Base-by-base conservation (phyloP, 345 rosid genomes). In the Balakata baccata region DNA sequence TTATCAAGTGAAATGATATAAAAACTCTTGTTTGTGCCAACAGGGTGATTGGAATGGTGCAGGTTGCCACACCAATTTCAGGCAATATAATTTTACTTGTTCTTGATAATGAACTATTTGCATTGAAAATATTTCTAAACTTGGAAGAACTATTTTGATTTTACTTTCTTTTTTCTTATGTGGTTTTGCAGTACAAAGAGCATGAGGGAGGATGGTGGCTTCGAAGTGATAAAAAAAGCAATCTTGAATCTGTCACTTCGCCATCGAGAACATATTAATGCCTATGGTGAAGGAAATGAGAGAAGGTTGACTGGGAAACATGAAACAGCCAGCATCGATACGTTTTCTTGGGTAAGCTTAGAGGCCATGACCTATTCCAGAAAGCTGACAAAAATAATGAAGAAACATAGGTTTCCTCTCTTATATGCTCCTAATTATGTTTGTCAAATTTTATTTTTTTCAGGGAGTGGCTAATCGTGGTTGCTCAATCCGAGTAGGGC, bases 11-110 rank as follows among this genome's bases (percentile, higher is more conserved):
- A 25, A 22, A n/a, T 56, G 11, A 34, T 51, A 14, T 29, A 66
- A 58, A 58, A 29, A 46, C 53, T 69, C 39, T 76, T 69, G 70
- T 64, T 64, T 50, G n/a, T 69, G 49, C 71, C 51, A 50, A 29
- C 82, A 92, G 80, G 99, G 99, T 70, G 99, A 95, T 76, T 92
- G 98, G 99, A 95, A 95, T 37, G 99, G 99, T 77, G 99, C 99
- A 59, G 99, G 99, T 76, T 95, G 98, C 81, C 99, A 94, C 84
- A 92, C 98, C 79, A 95, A 92, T 63, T 95, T 80, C 88, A 94
- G 96, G 93, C 82, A 75, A 71, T 64, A 29, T 45, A 50, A 65
- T 13, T 23, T 59, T 11, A 9, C 39, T 23, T 66, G 18, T 29
- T 16, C 56, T 67, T 43, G 65, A 54, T 34, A 50, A 50, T 43